These are phyloP conservation scores for Amphirosellinia nigrospora DNA, from an alignment of 495 filamentous ascomycete genomes.

Conservation along the genomic window DNA sequence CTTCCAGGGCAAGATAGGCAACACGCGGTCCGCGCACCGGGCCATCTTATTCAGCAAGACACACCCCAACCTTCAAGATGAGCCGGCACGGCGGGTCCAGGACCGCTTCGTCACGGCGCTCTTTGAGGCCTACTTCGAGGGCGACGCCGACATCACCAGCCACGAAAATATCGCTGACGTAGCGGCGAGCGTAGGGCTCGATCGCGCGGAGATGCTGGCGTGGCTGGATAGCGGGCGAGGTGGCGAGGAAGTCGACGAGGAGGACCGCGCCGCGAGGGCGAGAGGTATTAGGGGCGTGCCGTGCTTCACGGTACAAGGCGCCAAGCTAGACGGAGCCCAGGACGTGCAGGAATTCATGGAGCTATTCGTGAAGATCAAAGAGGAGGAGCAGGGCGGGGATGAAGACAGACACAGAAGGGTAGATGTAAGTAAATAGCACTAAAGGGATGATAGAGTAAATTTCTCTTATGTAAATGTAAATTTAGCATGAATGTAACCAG, in stretches of 20 bases:
- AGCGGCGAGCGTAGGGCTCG: conserved; percentile 67
- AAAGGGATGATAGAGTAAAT: neutral
- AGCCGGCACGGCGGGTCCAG: conserved; percentile 53
- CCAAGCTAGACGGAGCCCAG: conserved; percentile 69
- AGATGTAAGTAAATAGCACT: neutral
- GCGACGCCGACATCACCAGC: conserved; percentile 77
- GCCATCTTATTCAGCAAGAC: conserved; percentile 72
- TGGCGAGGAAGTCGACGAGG: conserved; percentile 71
- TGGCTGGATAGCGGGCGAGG: conserved; percentile 70
- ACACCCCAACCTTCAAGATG: conserved; percentile 34
- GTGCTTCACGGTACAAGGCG: conserved; percentile 71
- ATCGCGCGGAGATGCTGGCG: conserved; percentile 60
- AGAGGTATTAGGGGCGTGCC: conserved; percentile 74
- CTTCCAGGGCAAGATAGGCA: conserved; percentile 76
- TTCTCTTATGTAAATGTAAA: neutral
- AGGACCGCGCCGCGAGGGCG: conserved; percentile 64
- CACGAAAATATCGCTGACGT: conserved; percentile 63
- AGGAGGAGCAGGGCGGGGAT: conserved; percentile 24
- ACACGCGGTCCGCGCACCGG: conserved; percentile 77
- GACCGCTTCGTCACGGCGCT: conserved; percentile 70
- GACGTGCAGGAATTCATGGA: conserved; percentile 63
- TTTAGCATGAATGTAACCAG: neutral
- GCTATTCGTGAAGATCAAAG: conserved; percentile 60
- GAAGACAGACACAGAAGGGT: neutral
- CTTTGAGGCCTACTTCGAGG: conserved; percentile 78